Conservation (phyloP, 306 rosid species). For the Phaseolus lunatus region DNA sequence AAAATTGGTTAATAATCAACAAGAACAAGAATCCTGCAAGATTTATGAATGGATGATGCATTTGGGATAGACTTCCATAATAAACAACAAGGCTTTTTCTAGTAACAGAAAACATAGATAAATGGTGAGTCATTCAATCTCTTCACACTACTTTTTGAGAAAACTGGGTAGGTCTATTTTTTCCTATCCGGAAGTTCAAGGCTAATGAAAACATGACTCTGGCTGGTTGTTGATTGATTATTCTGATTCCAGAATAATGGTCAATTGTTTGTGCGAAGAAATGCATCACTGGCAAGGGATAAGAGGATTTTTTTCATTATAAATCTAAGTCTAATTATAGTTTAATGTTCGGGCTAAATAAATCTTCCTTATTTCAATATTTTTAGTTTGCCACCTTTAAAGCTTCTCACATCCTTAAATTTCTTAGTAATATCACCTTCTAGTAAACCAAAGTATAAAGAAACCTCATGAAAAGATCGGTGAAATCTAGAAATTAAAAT, state of each 20-base stretch:
- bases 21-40: constrained; percentile 10
- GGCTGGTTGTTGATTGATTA: neutral
- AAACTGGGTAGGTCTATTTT: neutral
- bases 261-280: neutral
- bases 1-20: constrained; percentile 19
- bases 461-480: constrained; percentile 1
- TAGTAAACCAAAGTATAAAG: constrained; percentile 7
- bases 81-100: constrained; percentile 6
- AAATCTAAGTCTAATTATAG: constrained; percentile 17
- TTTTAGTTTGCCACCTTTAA: neutral
- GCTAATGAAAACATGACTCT: neutral
- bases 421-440: neutral
- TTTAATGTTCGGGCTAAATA: constrained; percentile 17
- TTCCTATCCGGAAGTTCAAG: constrained; percentile 4
- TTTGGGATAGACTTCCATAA: constrained; percentile 8
- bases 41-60: neutral
- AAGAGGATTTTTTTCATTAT: constrained; percentile 12
- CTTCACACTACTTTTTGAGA: neutral
- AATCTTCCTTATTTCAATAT: neutral
- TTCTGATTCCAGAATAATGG: constrained; percentile 16
- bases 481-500: neutral
- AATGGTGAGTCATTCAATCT: constrained; percentile 19
- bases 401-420: constrained; percentile 8
- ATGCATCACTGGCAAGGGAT: neutral
- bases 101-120: neutral